Evolutionary conservation across 306 rosid species (phyloP).

Genomic region (Rosa persica): DNA sequence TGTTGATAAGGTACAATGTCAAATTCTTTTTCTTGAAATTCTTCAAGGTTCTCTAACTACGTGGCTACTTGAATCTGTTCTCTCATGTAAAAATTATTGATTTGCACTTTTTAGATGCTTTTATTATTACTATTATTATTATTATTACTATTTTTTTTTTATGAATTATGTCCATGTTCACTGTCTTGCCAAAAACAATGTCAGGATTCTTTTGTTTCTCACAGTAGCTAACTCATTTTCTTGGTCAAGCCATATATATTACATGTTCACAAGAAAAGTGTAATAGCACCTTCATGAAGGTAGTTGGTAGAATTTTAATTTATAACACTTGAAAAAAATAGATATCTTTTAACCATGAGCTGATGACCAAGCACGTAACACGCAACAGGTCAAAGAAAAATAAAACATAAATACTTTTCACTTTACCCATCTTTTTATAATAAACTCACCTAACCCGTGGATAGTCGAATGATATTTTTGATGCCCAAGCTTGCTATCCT

Average conservation of each 20-base stretch:
- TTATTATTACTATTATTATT: too few species aligned
- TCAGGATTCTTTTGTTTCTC: background rate
- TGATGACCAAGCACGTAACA: background rate
- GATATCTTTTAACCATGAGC: background rate
- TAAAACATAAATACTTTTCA: background rate
- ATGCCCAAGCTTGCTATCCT: background rate
- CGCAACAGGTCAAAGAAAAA: background rate
- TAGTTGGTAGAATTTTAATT: background rate
- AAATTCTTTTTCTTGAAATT: conserved; percentile 8
- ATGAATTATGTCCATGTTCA: background rate
- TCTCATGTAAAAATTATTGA: background rate
- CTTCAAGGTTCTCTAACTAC: conserved; percentile 25
- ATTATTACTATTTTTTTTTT: background rate
- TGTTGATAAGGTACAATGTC: conserved; percentile 57
- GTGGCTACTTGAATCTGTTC: conserved; percentile 12
- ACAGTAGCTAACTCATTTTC: background rate
- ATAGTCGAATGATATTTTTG: background rate
- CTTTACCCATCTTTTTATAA: background rate
- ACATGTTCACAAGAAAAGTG: background rate
- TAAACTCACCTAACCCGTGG: background rate
- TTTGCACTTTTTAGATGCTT: background rate
- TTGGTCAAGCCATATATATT: background rate
- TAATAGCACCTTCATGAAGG: background rate
- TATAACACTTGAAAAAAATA: background rate
- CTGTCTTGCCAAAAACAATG: background rate